Conservation (phyloP, 768 basidiomycete genomes). For the Lentinula guzmanii region DNA sequence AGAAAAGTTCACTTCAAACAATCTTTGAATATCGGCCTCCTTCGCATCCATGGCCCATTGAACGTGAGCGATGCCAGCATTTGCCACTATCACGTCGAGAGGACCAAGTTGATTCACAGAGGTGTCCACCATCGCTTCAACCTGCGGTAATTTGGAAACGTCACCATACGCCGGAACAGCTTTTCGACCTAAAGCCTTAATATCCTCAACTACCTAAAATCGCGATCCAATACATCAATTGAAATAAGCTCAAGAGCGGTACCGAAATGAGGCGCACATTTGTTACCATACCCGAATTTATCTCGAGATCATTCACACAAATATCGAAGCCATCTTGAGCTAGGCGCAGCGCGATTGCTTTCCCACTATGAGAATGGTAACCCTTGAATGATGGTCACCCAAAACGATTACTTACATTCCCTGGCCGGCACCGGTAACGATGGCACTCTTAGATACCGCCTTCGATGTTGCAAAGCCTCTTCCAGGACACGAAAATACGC, state of each 20-base stretch:
- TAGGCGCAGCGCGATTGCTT: conserved; percentile 31
- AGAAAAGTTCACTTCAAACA: conserved; percentile 22
- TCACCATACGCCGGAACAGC: conserved; percentile 16
- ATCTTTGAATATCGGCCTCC: conserved; percentile 15
- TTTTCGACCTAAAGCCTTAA: conserved; percentile 14
- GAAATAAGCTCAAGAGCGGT: not conserved
- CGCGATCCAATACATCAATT: not conserved
- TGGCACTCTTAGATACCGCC: not conserved
- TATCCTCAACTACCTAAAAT: conserved; percentile 13
- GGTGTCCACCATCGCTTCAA: conserved; percentile 22
- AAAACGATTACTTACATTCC: not conserved
- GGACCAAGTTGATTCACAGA: conserved; percentile 23
- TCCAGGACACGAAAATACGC: not conserved
- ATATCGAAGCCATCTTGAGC: conserved; percentile 31
- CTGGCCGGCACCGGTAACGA: conserved; percentile 3
- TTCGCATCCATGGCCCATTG: conserved; percentile 3
- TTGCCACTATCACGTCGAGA: conserved; percentile 24
- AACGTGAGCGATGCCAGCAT: conserved; percentile 12
- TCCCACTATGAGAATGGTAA: conserved; percentile 14
- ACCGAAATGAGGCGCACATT: not conserved
- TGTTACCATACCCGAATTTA: conserved; percentile 15
- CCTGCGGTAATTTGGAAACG: conserved; percentile 23
- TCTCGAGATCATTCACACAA: conserved; percentile 25
- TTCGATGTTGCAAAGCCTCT: not conserved
- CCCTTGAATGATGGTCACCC: not conserved